Evolutionary conservation across 2,329 filamentous ascomycete genomes (phyloP).

Genomic region (Zarea fungicola): DNA sequence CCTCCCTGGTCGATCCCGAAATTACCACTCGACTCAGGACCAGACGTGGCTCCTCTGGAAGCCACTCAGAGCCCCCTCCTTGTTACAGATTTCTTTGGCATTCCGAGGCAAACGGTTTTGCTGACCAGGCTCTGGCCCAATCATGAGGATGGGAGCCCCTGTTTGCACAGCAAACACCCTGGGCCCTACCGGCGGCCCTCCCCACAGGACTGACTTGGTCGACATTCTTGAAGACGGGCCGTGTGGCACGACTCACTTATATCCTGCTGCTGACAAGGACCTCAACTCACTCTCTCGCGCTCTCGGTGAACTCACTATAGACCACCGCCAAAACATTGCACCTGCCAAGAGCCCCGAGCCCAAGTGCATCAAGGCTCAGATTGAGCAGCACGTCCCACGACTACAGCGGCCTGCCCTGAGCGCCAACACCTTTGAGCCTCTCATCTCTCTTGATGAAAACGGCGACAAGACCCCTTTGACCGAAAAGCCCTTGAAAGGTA

Average conservation of each 20-base stretch:
- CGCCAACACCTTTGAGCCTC: constrained; percentile 28
- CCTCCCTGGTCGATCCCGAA: constrained; percentile 17
- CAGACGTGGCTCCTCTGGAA: constrained; percentile 6
- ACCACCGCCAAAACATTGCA: constrained; percentile 21
- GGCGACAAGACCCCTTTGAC: constrained; percentile 1
- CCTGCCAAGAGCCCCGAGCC: constrained; percentile 11
- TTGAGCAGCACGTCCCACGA: constrained; percentile 20
- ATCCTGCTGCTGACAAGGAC: constrained; percentile 9
- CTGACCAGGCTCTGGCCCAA: not conserved
- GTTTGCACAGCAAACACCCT: not conserved
- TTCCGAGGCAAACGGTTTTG: no score
- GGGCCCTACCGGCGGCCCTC: not conserved
- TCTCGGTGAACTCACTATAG: constrained; percentile 25
- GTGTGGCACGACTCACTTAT: constrained; percentile 1
- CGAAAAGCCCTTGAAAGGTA: constrained; percentile 2
- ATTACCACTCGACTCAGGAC: constrained; percentile 18
- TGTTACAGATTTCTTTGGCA: constrained; percentile 8
- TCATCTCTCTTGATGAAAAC: constrained; percentile 10
- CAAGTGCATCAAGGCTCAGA: constrained; percentile 16
- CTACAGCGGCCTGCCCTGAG: constrained; percentile 26
- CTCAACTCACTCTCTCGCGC: constrained; percentile 5
- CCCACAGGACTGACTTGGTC: constrained; percentile 7
- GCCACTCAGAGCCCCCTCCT: constrained; percentile 9
- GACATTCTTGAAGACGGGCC: constrained; percentile 1
- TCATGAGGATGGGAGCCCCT: not conserved